A percentile compares a stretch with the other conserved stretches of the same genome.
These are phyloP conservation scores for Laguncularia racemosa DNA, from an alignment of 345 rosid genomes.

Conservation along the genomic window DNA sequence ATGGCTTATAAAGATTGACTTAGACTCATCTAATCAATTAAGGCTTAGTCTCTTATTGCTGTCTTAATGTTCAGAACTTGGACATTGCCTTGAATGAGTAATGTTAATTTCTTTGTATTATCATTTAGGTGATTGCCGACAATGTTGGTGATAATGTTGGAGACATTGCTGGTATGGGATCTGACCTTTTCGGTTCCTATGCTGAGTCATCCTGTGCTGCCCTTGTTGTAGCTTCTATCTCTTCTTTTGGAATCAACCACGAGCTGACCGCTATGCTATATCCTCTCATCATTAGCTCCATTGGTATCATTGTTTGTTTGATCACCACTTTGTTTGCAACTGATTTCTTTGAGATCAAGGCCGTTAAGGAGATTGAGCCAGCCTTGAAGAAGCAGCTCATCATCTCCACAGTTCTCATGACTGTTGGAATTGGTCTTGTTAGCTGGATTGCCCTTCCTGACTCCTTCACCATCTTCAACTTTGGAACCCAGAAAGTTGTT, in stretches of 20 bases:
- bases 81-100: too few relatives aligned
- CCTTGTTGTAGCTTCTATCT: slow-evolving; percentile 68
- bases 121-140: slow-evolving; percentile 69
- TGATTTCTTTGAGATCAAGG: slow-evolving; percentile 67
- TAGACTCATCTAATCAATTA: too few relatives aligned
- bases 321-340: slow-evolving; percentile 71
- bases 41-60: too few relatives aligned
- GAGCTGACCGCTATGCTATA: slow-evolving; percentile 64
- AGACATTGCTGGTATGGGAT: slow-evolving; percentile 85
- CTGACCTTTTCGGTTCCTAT: slow-evolving; percentile 69
- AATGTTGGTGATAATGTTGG: slow-evolving; percentile 87
- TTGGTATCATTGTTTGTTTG: slow-evolving; percentile 63
- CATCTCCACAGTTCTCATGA: slow-evolving; percentile 66
- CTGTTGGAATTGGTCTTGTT: slow-evolving; percentile 50
- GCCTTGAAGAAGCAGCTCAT: slow-evolving; percentile 63
- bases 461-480: slow-evolving; percentile 66
- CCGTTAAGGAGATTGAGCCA: slow-evolving; percentile 63
- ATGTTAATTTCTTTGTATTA: neutral
- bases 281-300: slow-evolving; percentile 65
- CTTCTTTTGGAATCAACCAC: slow-evolving; percentile 65
- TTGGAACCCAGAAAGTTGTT: slow-evolving; percentile 61
- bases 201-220: slow-evolving; percentile 84
- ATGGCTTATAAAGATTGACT: too few relatives aligned
- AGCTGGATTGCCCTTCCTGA: slow-evolving; percentile 55
- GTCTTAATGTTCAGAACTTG: too few relatives aligned